phyloP scores from a whole-genome alignment of 768 basidiomycete genomes.

The Panus rudis region DNA sequence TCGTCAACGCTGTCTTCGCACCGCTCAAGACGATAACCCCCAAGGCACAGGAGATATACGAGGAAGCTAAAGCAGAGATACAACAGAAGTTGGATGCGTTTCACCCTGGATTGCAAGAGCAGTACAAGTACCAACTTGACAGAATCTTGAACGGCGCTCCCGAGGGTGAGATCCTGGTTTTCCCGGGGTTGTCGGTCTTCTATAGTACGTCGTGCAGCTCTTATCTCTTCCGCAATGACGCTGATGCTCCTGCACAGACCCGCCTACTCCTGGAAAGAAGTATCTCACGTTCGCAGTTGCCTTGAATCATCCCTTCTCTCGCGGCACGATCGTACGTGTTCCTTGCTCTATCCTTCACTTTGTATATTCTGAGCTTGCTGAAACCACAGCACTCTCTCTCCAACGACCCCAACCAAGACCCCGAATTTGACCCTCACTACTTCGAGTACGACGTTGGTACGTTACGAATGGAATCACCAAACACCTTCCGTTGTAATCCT shows the following conservation, averaged over 20 bases:
- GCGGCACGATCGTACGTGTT: slow-evolving; percentile 21
- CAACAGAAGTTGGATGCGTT: not conserved
- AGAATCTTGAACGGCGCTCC: slow-evolving; percentile 7
- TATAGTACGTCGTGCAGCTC: slow-evolving; percentile 8
- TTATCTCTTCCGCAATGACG: not conserved
- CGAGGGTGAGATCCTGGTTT: slow-evolving; percentile 3
- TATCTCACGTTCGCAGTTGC: slow-evolving; percentile 20
- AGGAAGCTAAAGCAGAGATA: not conserved
- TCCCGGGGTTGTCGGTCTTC: slow-evolving; percentile 2
- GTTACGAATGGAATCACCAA: not conserved
- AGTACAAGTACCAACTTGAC: slow-evolving; percentile 2
- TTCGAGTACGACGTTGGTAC: slow-evolving; percentile 27
- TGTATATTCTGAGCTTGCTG: not conserved
- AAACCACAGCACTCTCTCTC: slow-evolving; percentile 20
- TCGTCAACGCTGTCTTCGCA: slow-evolving; percentile 3
- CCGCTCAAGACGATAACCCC: slow-evolving; percentile 2
- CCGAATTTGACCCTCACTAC: slow-evolving; percentile 27
- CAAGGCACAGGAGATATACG: slow-evolving; percentile 2
- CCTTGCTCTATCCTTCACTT: not conserved
- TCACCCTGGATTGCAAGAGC: slow-evolving; percentile 2
- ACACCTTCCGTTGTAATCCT: too few species aligned
- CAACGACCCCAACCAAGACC: slow-evolving; percentile 20
- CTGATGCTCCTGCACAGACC: slow-evolving; percentile 1
- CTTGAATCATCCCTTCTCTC: slow-evolving; percentile 21
- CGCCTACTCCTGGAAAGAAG: slow-evolving; percentile 11